Conservation (phyloP, 202 grass and related monocot species). For the Setaria italica region DNA sequence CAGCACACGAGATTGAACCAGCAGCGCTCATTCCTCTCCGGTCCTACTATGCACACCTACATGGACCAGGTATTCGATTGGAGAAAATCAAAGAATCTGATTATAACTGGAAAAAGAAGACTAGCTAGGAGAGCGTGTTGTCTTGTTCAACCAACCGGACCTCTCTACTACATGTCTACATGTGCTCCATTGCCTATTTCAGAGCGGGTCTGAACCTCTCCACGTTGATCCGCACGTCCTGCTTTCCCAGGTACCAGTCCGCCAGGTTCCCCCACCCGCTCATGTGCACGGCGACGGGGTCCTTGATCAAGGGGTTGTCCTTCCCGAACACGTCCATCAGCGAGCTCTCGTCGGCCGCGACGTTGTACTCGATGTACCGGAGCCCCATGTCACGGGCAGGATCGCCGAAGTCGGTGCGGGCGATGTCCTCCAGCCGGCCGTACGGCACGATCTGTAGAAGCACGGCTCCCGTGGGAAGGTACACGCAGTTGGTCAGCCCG, state of each 20-base stretch:
- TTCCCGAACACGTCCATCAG: conserved; percentile 55
- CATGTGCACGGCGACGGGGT: conserved; percentile 52
- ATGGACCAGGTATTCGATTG: not conserved
- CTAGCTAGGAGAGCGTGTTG: not conserved
- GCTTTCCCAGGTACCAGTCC: conserved; percentile 73
- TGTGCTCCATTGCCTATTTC: conserved; percentile 24
- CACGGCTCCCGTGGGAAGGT: conserved; percentile 65
- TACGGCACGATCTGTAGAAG: conserved; percentile 72
- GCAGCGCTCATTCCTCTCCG: not conserved
- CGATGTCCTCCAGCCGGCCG: conserved; percentile 59
- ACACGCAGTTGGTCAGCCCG: conserved; percentile 66
- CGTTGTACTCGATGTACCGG: conserved; percentile 61
- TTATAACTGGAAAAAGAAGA: not conserved
- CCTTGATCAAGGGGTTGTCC: conserved; percentile 59
- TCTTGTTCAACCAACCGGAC: not conserved
- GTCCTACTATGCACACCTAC: too few species aligned
- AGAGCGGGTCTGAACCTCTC: conserved; percentile 44
- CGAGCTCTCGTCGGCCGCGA: conserved; percentile 69
- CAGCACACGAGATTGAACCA: not conserved
- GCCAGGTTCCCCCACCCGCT: conserved; percentile 59
- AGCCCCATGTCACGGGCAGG: conserved; percentile 63
- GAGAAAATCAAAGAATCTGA: not conserved
- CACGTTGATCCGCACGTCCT: conserved; percentile 63
- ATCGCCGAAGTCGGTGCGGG: conserved; percentile 58
- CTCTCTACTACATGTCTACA: conserved; percentile 41